phyloP scores from a whole-genome alignment of 495 filamentous ascomycete species.

The Tuber brumale region DNA sequence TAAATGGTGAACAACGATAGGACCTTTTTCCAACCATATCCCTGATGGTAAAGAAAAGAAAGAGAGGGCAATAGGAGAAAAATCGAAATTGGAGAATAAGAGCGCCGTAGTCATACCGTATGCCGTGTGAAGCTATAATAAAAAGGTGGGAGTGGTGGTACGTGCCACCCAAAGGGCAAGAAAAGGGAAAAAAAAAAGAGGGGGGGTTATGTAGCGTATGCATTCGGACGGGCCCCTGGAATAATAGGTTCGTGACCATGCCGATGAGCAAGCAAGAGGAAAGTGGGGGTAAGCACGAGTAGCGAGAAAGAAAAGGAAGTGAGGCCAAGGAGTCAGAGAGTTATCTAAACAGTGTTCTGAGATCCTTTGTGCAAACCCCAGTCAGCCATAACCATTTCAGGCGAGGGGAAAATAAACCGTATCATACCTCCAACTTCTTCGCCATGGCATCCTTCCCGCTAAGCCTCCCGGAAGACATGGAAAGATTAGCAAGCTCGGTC shows the following conservation, averaged over 20 bases:
- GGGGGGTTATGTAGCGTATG: neutral
- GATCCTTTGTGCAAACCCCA: neutral
- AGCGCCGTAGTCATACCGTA: neutral
- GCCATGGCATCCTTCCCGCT: slow-evolving; percentile 69
- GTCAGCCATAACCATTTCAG: neutral
- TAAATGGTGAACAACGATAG: neutral
- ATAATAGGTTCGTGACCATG: neutral
- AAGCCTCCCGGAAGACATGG: slow-evolving; percentile 64
- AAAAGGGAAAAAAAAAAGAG: neutral
- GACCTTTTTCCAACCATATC: neutral
- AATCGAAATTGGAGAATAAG: neutral
- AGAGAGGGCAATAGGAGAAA: neutral
- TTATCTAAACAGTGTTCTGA: neutral
- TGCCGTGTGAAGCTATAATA: neutral
- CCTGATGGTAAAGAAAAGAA: neutral
- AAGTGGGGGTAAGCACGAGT: neutral
- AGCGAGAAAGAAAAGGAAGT: neutral
- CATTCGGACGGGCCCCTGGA: neutral
- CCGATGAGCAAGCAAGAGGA: neutral
- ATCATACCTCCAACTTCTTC: slow-evolving; percentile 53
- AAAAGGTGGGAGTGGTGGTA: neutral
- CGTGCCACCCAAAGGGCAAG: neutral
- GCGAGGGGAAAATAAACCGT: neutral
- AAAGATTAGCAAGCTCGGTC: slow-evolving; percentile 75
- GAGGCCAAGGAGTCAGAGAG: neutral